Evolutionary conservation across 1,284 basidiomycete species (phyloP), one percentile per base, ranked within the genome.

Genomic region (Inonotus hispidus): DNA sequence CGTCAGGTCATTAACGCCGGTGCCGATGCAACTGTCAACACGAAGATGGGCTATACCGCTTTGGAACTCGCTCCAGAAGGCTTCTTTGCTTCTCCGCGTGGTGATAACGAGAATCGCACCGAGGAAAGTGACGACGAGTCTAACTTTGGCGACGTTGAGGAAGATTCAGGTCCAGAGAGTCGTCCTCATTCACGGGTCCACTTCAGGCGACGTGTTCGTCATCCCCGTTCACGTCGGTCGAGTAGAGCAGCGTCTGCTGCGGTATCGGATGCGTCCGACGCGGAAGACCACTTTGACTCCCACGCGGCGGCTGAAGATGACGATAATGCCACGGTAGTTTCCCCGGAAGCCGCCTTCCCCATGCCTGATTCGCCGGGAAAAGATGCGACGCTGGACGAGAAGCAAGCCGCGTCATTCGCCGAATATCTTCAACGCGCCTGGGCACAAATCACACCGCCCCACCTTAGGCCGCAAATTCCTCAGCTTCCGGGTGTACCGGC

Each of bases 31-130:
- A 87, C 90, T 67, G 81, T 93, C 53, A 87, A 90, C 29, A 87
- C 93, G 61, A 80, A 80, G 0, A 79, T 84, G 29, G 95, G 95
- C 11, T 86, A 88, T 73, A 91, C 88, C 19, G 82, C 96, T 0
- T 77, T 85, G 38, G 93, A 98, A 68, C 77, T 95, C 37, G 85
- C 87, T 0, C 80, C 79, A 8, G 74, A 79, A n/a, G 80, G 79
- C 45, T 85, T 84, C 70, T 83, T 87, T 66, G 58, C 64, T 53
- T 66, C 68, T 11, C 58, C 63, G 16, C 66, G 63, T 76, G 64
- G 77, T 74, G 47, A 68, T 60, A 62, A 73, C 65, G 66, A 75
- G 47, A 58, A 71, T 27, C 58, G 56, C 37, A 75, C 77, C 45
- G 74, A 82, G 37, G 71, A 77, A 61, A 64, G 73, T 55, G 84